Percentiles rank a stretch among this genome's conserved stretches.
These are phyloP conservation scores for Acrodontium crateriforme DNA, from an alignment of 2,329 filamentous ascomycete species.

Conservation along the genomic window DNA sequence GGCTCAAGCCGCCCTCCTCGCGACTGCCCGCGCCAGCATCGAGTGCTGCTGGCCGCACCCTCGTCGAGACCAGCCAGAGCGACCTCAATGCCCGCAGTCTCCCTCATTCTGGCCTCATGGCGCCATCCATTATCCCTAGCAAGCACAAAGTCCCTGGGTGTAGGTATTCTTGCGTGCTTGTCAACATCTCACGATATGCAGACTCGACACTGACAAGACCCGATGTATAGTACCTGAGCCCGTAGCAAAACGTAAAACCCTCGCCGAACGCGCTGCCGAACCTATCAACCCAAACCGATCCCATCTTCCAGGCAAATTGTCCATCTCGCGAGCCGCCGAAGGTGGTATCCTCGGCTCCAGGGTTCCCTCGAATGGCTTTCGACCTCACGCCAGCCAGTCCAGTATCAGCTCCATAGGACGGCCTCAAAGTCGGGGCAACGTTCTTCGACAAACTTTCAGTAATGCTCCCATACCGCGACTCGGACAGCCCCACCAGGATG, in stretches of 20 bases:
- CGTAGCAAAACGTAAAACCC: slow-evolving; percentile 37
- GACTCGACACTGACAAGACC: slow-evolving; percentile 1
- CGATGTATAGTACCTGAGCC: slow-evolving; percentile 29
- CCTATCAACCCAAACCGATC: slow-evolving; percentile 20
- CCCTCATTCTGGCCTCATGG: slow-evolving; percentile 19
- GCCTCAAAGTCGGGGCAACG: slow-evolving; percentile 32
- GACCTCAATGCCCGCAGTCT: slow-evolving; percentile 36
- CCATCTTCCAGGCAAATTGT: slow-evolving; percentile 6
- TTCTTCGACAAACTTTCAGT: slow-evolving; percentile 9
- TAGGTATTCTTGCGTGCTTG: slow-evolving; percentile 16
- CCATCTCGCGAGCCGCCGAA: not conserved
- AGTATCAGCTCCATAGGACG: slow-evolving; percentile 30
- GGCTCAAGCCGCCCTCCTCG: slow-evolving; percentile 16
- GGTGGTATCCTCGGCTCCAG: slow-evolving; percentile 4
- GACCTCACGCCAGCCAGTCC: slow-evolving; percentile 28
- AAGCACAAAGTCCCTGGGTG: slow-evolving; percentile 41
- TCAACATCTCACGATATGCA: not conserved
- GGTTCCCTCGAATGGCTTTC: slow-evolving; percentile 26
- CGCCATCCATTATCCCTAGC: slow-evolving; percentile 8
- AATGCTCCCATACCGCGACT: slow-evolving; percentile 1
- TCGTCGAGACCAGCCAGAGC: slow-evolving; percentile 21
- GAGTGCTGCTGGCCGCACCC: slow-evolving; percentile 4
- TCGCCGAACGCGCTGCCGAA: slow-evolving; percentile 35
- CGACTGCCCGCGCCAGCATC: slow-evolving; percentile 14
- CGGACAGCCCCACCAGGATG: too few species aligned